A percentile compares a stretch with the other conserved stretches of the same genome.
phyloP scores from a whole-genome alignment of 2,329 filamentous ascomycete genomes.

The Chaetomiaceae sp. region DNA sequence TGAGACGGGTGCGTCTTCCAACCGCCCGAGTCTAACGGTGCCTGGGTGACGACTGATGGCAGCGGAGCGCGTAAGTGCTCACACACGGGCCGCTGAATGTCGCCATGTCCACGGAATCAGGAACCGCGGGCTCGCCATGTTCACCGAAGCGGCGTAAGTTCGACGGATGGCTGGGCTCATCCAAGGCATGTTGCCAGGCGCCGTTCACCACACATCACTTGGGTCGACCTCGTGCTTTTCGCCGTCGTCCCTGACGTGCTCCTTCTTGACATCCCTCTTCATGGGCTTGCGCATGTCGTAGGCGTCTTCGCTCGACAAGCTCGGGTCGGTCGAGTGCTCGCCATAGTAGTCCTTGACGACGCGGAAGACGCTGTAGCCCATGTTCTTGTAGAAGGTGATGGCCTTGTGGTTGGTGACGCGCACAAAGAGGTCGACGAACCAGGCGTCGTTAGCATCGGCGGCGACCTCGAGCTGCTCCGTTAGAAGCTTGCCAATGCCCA shows the following conservation, averaged over 20 bases:
- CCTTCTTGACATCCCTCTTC: conserved; percentile 68
- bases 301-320: conserved; percentile 70
- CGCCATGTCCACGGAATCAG: no score
- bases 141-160: no score
- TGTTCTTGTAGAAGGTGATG: conserved; percentile 79
- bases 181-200: not conserved
- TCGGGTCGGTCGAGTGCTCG: conserved; percentile 66
- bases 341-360: conserved; percentile 90
- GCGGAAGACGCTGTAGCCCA: conserved; percentile 89
- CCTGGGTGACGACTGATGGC: no score
- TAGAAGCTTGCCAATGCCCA: conserved; percentile 81
- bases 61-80: no score
- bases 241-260: conserved; percentile 76
- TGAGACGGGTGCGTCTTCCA: no score
- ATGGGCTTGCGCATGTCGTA: conserved; percentile 96
- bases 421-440: conserved; percentile 96
- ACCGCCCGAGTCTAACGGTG: no score
- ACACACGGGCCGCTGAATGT: no score
- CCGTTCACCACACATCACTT: conserved; percentile 73
- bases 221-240: conserved; percentile 73
- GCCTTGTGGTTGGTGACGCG: conserved; percentile 82
- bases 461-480: conserved; percentile 76
- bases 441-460: conserved; percentile 76
- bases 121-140: no score
- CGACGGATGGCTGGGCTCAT: no score